Percentiles rank a stretch among this genome's conserved stretches.
These are phyloP conservation scores for Prunus campanulata DNA, from an alignment of 306 rosid genomes.

Conservation along the genomic window DNA sequence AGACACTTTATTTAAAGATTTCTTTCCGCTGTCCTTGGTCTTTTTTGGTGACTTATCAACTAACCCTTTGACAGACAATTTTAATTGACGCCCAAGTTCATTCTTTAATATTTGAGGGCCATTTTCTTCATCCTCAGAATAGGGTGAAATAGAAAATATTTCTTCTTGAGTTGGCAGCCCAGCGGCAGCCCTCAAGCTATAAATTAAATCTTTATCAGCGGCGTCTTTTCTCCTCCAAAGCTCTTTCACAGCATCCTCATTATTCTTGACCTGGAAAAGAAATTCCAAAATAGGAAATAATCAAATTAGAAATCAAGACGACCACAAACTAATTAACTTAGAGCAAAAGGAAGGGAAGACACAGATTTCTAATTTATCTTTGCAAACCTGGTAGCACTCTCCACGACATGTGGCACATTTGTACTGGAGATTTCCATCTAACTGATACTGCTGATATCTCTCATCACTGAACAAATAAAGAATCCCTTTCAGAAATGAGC, in stretches of 20 bases:
- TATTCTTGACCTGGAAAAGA: slow-evolving; percentile 65
- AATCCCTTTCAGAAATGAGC: slow-evolving; percentile 19
- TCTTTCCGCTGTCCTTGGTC: slow-evolving; percentile 64
- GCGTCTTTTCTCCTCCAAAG: slow-evolving; percentile 90
- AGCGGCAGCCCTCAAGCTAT: slow-evolving; percentile 89
- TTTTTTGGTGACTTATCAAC: slow-evolving; percentile 71
- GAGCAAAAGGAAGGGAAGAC: not conserved
- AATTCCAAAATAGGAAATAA: slow-evolving; percentile 16
- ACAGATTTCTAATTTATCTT: not conserved
- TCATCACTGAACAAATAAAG: slow-evolving; percentile 70
- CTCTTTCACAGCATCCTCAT: slow-evolving; percentile 94
- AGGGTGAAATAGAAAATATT: slow-evolving; percentile 84
- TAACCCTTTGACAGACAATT: slow-evolving; percentile 74
- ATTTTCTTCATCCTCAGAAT: slow-evolving; percentile 87
- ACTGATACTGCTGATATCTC: slow-evolving; percentile 83
- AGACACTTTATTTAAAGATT: slow-evolving; percentile 57
- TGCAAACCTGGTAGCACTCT: slow-evolving; percentile 85
- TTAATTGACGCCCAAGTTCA: slow-evolving; percentile 75
- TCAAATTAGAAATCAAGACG: slow-evolving; percentile 7
- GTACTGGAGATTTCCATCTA: slow-evolving; percentile 90
- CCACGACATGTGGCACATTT: slow-evolving; percentile 97
- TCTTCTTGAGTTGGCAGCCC: slow-evolving; percentile 95
- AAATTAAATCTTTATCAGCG: slow-evolving; percentile 70
- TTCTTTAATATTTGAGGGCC: slow-evolving; percentile 59
- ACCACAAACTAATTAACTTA: not conserved